Base-by-base conservation (phyloP, 768 basidiomycete species). In the Mrakia hoshinonis region DNA sequence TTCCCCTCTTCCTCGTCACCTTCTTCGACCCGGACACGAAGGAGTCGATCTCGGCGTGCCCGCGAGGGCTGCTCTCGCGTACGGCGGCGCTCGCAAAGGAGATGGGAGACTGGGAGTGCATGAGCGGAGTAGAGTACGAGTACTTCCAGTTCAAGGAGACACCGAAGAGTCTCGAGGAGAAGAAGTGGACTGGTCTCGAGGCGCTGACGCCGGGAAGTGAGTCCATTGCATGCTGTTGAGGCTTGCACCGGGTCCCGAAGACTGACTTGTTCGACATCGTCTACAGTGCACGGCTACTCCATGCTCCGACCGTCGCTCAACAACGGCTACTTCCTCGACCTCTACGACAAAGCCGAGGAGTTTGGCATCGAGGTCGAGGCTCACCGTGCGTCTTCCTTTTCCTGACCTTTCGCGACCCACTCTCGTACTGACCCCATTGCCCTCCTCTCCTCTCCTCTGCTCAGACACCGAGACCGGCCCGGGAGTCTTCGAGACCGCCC, bases 51-150 rank as follows among this genome's bases (percentile, higher is more conserved):
- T 82, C 82, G 52, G 92, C 87, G 10, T 93, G 95, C 77, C 95
- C 96, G 13, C 85, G 96, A 55, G 87, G 92, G n/a, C 83, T 89
- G 39, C 81, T 97, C 52, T 84, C 84, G 76, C 83, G 81, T 38
- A 83, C 87, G 0, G 82, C 84, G 0, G 84, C 85, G 2, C 81
- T 80, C 48, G 86, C 79, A 0, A 36, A 51, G 7, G 48, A 38
- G 49, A 78, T 81, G 38, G 71, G 79, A 3, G 86, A 85, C 1
- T 84, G 85, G 74, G 81, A 85, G 38, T 90, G 91, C 76, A 83
- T 87, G 75, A 87, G 91, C n/a, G 94, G 92, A 11, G 85, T 90
- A 10, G 95, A 99, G 81, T 98, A 91, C 75, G 96, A 99, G 84
- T 78, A 75, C 77, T 79, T 78, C 72, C 75, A 73, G 75, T 70